A percentile compares a stretch with the other conserved stretches of the same genome.
phyloP scores from a whole-genome alignment of 352 stramenopile genomes.

The Pythium sp. region DNA sequence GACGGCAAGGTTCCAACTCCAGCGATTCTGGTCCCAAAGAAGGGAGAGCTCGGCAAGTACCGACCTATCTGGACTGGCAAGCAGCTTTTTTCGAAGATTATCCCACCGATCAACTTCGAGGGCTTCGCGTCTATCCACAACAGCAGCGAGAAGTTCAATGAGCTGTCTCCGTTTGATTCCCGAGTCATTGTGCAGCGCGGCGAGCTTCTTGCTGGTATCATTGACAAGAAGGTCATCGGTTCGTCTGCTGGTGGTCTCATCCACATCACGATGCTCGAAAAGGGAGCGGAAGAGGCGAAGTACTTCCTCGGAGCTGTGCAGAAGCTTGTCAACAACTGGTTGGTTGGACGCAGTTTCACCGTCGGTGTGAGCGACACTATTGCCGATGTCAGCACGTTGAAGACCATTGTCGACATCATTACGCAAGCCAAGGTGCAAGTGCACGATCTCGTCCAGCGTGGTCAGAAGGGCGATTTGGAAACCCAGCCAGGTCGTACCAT shows the following conservation, averaged over 20 bases:
- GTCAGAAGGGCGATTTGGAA: constrained; percentile 96
- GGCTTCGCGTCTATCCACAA: constrained; percentile 95
- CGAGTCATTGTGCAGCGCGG: constrained; percentile 97
- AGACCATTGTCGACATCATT: constrained; percentile 98
- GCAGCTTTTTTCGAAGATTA: constrained; percentile 97
- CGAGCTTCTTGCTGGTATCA: constrained; percentile 96
- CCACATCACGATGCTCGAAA: constrained; percentile 95
- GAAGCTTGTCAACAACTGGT: constrained; percentile 98
- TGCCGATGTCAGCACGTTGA: constrained; percentile 96
- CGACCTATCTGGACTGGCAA: constrained; percentile 97
- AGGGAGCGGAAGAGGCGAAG: constrained; percentile 88
- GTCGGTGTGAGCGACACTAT: constrained; percentile 99
- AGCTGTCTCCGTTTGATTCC: constrained; percentile 95
- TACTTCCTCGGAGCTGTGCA: constrained; percentile 93
- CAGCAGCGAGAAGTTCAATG: constrained; percentile 85
- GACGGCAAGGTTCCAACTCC: constrained; percentile 97
- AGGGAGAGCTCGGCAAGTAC: constrained; percentile 82
- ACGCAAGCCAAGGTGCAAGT: constrained; percentile 96
- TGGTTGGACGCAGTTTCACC: constrained; percentile 97
- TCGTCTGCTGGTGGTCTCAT: constrained; percentile 96
- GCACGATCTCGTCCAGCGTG: constrained; percentile 94
- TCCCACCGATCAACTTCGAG: constrained; percentile 96
- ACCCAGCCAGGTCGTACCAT: constrained; percentile 98
- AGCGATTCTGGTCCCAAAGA: constrained; percentile 95
- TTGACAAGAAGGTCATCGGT: constrained; percentile 99